Base-by-base conservation (phyloP, 106 monocot species). In the Hemerocallis citrina region DNA sequence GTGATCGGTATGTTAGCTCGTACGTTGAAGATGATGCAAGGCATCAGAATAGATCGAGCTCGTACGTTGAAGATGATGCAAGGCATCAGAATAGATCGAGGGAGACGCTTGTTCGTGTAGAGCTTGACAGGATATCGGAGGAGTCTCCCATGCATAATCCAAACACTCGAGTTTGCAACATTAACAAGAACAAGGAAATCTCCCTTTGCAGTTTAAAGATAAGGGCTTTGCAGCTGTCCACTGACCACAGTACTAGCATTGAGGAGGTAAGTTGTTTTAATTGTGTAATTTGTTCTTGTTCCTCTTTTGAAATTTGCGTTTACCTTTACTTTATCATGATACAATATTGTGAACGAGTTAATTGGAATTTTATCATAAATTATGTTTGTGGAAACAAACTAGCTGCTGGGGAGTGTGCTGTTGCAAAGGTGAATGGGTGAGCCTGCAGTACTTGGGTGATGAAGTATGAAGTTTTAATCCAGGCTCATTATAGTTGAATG, bases 121-220 rank as follows among this genome's bases (percentile, higher is more conserved):
- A 91, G 48, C 73, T 96, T 34, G 90, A 96, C 68, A 84, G 90
- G 62, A 96, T 96, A 74, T 90, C 86, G 0, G 95, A 96, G 72
- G 95, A 96, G 30, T 96, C 90, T 48, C 95, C 95, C 4, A 89
- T 86, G 74, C 77, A 74, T 57, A 81, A 95, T 68, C 72, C 61
- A 11, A 90, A 75, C 39, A 70, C 41, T 55, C 77, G 50, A 22
- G 56, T 81, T 22, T 70, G 62, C 72, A 79, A 60, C 32, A 25
- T 62, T 46, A 87, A 76, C 59, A 90, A 87, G 64, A 81, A 75
- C 40, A 79, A 55, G 28, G 95, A 96, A 40, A 70, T 96, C 3
- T 81, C 81, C 15, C 69, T 91, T 61, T 96, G 78, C 65, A 68
- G 72, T 58, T 69, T 91, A 52, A 90, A 83, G 56, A 52, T 87